A percentile compares a stretch with the other conserved stretches of the same genome.
Conservation (phyloP, 495 filamentous ascomycete genomes). For the Neurospora sp. region DNA sequence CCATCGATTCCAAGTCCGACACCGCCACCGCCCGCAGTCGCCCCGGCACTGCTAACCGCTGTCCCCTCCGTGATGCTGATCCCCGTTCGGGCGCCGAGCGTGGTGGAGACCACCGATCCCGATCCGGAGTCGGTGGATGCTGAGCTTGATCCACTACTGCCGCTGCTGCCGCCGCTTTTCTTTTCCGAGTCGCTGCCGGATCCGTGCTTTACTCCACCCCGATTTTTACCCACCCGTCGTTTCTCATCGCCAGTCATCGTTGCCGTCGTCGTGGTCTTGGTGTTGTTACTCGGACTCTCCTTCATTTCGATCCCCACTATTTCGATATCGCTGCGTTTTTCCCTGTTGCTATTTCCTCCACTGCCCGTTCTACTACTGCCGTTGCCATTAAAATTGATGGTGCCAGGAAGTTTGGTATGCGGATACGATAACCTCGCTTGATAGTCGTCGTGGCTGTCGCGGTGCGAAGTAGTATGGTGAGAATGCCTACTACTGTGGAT, state of each 20-base stretch:
- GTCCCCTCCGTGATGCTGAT: neutral
- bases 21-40: neutral
- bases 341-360: neutral
- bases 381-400: neutral
- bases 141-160: neutral
- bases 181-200: neutral
- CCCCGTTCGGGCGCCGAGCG: neutral
- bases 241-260: neutral
- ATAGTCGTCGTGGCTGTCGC: neutral
- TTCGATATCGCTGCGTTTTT: neutral
- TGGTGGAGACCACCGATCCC: neutral
- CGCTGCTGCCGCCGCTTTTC: neutral
- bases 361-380: neutral
- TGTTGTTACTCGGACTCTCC: neutral
- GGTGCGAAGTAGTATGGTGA: neutral
- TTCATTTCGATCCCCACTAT: neutral
- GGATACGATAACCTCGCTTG: neutral
- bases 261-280: neutral
- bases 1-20: neutral
- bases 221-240: neutral
- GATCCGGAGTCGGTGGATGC: neutral
- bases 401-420: neutral
- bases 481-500: neutral
- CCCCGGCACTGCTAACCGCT: neutral
- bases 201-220: neutral